These are phyloP conservation scores for Verticillium klebahnii DNA, from an alignment of 2,329 filamentous ascomycete species.

Conservation along the genomic window DNA sequence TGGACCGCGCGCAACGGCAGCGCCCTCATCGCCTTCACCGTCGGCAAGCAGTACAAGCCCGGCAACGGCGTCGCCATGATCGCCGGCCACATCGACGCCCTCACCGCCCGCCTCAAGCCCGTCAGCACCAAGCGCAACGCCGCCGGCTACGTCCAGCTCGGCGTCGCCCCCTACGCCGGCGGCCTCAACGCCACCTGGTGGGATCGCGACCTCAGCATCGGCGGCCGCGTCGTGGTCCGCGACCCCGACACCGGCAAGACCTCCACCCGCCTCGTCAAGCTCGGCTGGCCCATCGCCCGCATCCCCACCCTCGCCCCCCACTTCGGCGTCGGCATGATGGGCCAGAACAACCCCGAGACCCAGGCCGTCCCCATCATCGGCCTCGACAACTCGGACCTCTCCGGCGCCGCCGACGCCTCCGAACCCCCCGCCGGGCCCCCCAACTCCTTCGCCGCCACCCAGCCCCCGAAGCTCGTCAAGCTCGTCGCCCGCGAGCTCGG, in stretches of 20 bases:
- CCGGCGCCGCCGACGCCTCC: constrained; percentile 20
- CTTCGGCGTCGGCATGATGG: constrained; percentile 73
- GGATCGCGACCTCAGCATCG: constrained; percentile 90
- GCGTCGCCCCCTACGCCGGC: constrained; percentile 89
- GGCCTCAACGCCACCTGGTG: constrained; percentile 89
- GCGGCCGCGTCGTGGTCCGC: constrained; percentile 81
- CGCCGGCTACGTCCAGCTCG: constrained; percentile 82
- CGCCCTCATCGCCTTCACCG: constrained; percentile 77
- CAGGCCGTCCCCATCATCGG: constrained; percentile 93
- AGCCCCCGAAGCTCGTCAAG: constrained; percentile 80
- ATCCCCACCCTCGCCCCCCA: constrained; percentile 91
- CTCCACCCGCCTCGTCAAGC: constrained; percentile 74
- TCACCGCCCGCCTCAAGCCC: constrained; percentile 89
- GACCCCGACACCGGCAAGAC: constrained; percentile 72
- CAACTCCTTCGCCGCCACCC: constrained; percentile 77
- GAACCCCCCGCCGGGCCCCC: constrained; percentile 38
- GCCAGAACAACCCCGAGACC: constrained; percentile 75
- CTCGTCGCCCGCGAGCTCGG: constrained; percentile 76
- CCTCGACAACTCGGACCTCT: constrained; percentile 66
- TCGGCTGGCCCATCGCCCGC: constrained; percentile 90
- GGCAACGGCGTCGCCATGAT: constrained; percentile 87
- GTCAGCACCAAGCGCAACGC: constrained; percentile 79
- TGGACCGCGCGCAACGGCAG: constrained; percentile 82
- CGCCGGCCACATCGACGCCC: constrained; percentile 86
- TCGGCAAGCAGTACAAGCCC: constrained; percentile 74